phyloP scores from a whole-genome alignment of 2,329 filamentous ascomycete genomes.

The Teratosphaeria nubilosa region DNA sequence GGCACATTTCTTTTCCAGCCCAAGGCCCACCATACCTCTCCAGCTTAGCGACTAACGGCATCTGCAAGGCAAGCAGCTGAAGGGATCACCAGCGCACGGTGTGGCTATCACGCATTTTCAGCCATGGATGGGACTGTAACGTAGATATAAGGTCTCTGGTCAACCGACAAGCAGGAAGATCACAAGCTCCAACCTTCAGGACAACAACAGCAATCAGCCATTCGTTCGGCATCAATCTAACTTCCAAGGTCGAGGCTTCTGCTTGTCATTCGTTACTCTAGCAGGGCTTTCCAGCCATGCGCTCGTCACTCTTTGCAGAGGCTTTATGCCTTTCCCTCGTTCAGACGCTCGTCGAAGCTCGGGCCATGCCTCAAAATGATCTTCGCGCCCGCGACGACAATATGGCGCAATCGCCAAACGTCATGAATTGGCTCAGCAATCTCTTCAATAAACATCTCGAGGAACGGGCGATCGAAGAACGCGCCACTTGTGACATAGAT shows the following conservation, averaged over 20 bases:
- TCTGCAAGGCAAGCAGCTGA: slow-evolving; percentile 20
- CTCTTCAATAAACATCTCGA: slow-evolving; percentile 11
- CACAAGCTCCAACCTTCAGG: slow-evolving; percentile 8
- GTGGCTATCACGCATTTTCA: slow-evolving; percentile 9
- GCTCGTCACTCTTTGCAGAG: slow-evolving; percentile 13
- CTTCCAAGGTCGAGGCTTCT: slow-evolving; percentile 6
- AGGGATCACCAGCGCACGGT: slow-evolving; percentile 4
- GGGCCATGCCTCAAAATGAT: slow-evolving; percentile 7
- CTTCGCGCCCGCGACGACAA: slow-evolving; percentile 1
- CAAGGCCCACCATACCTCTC: background rate
- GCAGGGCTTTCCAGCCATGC: slow-evolving; percentile 15
- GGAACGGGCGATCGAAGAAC: background rate
- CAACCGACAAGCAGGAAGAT: slow-evolving; percentile 3
- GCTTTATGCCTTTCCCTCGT: slow-evolving; percentile 21
- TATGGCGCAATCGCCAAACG: slow-evolving; percentile 3
- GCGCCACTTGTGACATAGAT: slow-evolving; percentile 12
- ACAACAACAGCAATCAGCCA: slow-evolving; percentile 4
- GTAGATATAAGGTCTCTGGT: slow-evolving; percentile 15
- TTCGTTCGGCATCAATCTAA: background rate
- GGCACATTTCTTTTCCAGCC: slow-evolving; percentile 16
- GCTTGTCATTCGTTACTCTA: slow-evolving; percentile 14
- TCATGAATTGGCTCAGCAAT: slow-evolving; percentile 12
- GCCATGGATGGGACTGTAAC: background rate
- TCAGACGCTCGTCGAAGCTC: slow-evolving; percentile 13
- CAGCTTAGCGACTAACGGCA: background rate